Evolutionary conservation across 441 rosid genomes (phyloP).

Genomic region (Flueggea neowawraea): DNA sequence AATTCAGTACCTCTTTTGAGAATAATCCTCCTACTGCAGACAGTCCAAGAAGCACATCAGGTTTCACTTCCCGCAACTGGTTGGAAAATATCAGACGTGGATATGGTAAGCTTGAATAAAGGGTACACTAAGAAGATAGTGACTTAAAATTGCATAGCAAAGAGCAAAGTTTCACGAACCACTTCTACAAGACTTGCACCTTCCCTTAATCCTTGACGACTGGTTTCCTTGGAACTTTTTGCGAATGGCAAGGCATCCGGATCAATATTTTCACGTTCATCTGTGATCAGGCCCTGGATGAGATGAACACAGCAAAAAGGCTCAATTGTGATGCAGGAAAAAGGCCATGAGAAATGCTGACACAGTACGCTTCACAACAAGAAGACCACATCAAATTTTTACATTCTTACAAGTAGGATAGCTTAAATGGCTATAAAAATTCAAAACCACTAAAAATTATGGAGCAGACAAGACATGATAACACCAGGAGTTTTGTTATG

Average conservation of each 20-base stretch:
- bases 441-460: neutral
- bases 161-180: conserved; percentile 49
- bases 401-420: neutral
- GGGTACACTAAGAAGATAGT: neutral
- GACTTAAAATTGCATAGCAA: too few relatives aligned
- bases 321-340: neutral
- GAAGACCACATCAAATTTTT: neutral
- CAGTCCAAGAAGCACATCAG: conserved; percentile 98
- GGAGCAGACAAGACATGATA: neutral
- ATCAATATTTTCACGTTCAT: conserved; percentile 75
- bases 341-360: neutral
- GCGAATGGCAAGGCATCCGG: conserved; percentile 91
- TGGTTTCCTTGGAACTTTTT: conserved; percentile 70
- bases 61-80: conserved; percentile 94
- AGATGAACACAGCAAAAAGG: conserved; percentile 3
- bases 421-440: neutral
- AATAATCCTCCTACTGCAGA: conserved; percentile 99
- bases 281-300: conserved; percentile 88
- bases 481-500: too few relatives aligned
- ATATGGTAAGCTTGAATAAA: neutral
- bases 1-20: conserved; percentile 78
- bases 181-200: conserved; percentile 95
- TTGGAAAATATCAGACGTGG: conserved; percentile 16
- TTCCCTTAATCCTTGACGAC: conserved; percentile 89
- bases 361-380: neutral